Evolutionary conservation across 2,329 filamentous ascomycete genomes (phyloP), one percentile per base, ranked within the genome.

Genomic region (Pseudopyricularia javanii): DNA sequence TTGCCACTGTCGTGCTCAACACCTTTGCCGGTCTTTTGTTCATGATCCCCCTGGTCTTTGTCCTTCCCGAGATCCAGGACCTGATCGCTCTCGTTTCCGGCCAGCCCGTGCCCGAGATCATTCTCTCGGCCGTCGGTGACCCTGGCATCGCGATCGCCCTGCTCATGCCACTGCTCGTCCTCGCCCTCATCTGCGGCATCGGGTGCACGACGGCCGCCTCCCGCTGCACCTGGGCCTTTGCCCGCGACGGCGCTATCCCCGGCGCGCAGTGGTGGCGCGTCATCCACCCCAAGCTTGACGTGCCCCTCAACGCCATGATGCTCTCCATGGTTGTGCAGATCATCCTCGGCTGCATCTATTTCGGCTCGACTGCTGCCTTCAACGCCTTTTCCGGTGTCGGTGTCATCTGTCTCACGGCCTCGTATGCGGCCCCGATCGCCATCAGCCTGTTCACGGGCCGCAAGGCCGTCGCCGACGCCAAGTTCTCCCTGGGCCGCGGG

Each of bases 271-370:
- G 64, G 68, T 86, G 82, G 80, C 78, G 76, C 62, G 64, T 74
- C 56, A 76, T 87, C 59, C 78, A 86, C 70, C 67, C 66, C 48
- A 78, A 71, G 54, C 71, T 85, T 1, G 82, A 85, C 56, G 74
- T 86, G 3, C 83, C 83, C 0, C 60, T 86, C 53, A 86, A 86
- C 63, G 82, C 81, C 57, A 86, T 86, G 82, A 82, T 86, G 78
- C 75, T 86, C 53, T 80, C 76, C 61, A 85, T 84, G 78, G 74
- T 67, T 3, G 70, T 86, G 28, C 75, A 86, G 66, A 74, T 86
- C 53, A 50, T 78, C 14, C 76, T 88, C 5, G 83, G 79, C 32
- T 62, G 82, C 59, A 80, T 88, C 64, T 85, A 86, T 70, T 85
- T 88, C 57, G 83, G 83, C 48, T 85, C 81, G 2, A 68, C 74